Base-by-base conservation (phyloP, 345 rosid species). In the Arabis alpina region DNA sequence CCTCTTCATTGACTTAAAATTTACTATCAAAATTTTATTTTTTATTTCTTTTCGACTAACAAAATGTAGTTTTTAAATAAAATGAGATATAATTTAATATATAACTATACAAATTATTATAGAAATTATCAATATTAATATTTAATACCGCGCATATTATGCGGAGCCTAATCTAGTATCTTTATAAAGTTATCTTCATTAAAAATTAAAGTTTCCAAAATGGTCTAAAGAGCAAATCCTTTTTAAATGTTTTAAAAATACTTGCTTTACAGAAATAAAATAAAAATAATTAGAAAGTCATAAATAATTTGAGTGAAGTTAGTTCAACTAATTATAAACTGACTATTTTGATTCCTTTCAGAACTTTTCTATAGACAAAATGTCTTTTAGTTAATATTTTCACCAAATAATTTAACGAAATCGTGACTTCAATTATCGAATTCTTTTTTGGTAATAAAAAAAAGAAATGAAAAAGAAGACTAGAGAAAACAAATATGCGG, bases 271-370 rank as follows among this genome's bases (percentile, higher is more conserved):
- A 52, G 36, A 25, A 27, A 23, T 10, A 16, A 16, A 8, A 36
- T 8, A 8, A 8, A 10, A 11, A 4, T 19, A 5, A 4, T 25
- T 12, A 12, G 6, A 25, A 52, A 6, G 10, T 15, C 8, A 8
- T 8, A 36, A 39, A 37, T 27, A n/a, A 27, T 40, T 10, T 2
- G 19, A 65, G 60, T 66, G 71, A 41, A 53, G 61, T 66, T 53
- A 41, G 42, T 53, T 15, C 52, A 66, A 65, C 42, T 7, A 54
- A 3, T 53, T 47, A 15, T 8, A 48, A 11, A 51, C 68, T 34
- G 48, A 34, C 36, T 41, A 66, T 28, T 40, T 40, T 41, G 19
- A 53, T 66, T 53, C 30, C 23, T 53, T 66, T 53, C 10, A 10
- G 28, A 25, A n/a, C 5, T 14, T 47, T 47, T 14, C 23, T 47